Percentiles rank a stretch among this genome's conserved stretches.
phyloP scores from a whole-genome alignment of 805 yeast species.

The Debaryomyces hansenii region DNA sequence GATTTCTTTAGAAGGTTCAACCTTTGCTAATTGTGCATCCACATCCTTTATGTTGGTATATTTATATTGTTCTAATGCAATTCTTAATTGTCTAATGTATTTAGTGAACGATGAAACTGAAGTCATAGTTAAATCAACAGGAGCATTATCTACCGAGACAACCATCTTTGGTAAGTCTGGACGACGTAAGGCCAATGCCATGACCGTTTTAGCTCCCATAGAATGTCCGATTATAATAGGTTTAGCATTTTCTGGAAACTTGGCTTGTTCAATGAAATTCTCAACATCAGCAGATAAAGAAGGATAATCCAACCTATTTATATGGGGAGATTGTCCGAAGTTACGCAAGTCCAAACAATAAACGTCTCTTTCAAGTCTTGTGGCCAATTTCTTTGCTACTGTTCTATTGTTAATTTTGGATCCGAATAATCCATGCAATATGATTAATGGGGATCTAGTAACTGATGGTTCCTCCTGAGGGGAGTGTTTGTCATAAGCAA shows the following conservation, averaged over 20 bases:
- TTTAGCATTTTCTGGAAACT: conserved; percentile 27
- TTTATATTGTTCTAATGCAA: conserved; percentile 49
- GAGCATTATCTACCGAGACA: conserved; percentile 88
- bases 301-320: conserved; percentile 69
- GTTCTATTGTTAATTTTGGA: conserved; percentile 76
- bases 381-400: conserved; percentile 63
- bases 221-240: conserved; percentile 79
- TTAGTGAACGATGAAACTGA: conserved; percentile 57
- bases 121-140: conserved; percentile 59
- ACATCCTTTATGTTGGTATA: conserved; percentile 63
- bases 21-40: conserved; percentile 57
- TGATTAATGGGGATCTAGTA: conserved; percentile 61
- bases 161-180: conserved; percentile 63
- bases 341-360: conserved; percentile 79
- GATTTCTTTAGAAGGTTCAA: conserved; percentile 59
- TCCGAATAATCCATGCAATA: conserved; percentile 90
- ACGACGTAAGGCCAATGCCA: conserved; percentile 75
- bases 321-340: conserved; percentile 90
- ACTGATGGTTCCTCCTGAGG: conserved; percentile 20
- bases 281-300: conserved; percentile 87
- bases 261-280: conserved; percentile 53
- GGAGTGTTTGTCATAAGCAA: conserved; percentile 52
- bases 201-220: conserved; percentile 93
- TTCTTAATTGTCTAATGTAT: conserved; percentile 63
- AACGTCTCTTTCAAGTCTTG: conserved; percentile 52